A percentile compares a stretch with the other conserved stretches of the same genome.
Conservation (phyloP, 176 grass and related monocot species). For the Puya raimondii region DNA sequence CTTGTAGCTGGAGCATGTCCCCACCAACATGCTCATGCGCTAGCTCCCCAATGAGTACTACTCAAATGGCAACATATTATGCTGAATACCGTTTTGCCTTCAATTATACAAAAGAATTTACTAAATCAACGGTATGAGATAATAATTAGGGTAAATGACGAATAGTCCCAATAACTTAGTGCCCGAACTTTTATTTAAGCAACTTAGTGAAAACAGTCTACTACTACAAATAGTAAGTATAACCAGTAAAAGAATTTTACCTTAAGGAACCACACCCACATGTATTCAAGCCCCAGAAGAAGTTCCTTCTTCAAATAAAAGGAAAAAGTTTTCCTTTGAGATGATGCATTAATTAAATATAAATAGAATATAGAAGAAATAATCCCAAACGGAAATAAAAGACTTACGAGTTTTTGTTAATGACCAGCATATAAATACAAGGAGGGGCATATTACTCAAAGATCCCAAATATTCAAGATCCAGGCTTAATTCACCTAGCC, state of each 20-base stretch:
- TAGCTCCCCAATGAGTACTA: conserved; percentile 33
- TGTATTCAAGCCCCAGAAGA: background rate
- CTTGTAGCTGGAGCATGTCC: conserved; percentile 97
- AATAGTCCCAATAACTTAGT: too few relatives aligned
- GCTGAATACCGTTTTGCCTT: conserved; percentile 35
- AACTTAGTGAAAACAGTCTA: background rate
- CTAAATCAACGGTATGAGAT: background rate
- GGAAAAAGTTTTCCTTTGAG: background rate
- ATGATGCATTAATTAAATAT: background rate
- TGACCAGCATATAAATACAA: conserved; percentile 11
- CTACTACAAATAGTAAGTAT: background rate
- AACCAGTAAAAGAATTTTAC: background rate
- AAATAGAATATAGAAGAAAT: background rate
- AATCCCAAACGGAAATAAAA: conserved; percentile 3
- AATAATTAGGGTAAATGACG: too few relatives aligned
- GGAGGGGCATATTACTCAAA: conserved; percentile 6
- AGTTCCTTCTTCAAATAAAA: background rate
- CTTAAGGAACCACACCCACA: background rate
- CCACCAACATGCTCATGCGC: conserved; percentile 61
- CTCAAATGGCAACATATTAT: conserved; percentile 37
- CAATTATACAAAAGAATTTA: conserved; percentile 9
- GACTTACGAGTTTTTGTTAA: conserved; percentile 2
- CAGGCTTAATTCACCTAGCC: background rate
- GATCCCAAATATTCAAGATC: conserved; percentile 5
- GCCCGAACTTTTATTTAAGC: too few relatives aligned